Percentiles rank a stretch among this genome's conserved stretches.
Conservation (phyloP, 164 flowering plant genomes). For the Santalum album region DNA sequence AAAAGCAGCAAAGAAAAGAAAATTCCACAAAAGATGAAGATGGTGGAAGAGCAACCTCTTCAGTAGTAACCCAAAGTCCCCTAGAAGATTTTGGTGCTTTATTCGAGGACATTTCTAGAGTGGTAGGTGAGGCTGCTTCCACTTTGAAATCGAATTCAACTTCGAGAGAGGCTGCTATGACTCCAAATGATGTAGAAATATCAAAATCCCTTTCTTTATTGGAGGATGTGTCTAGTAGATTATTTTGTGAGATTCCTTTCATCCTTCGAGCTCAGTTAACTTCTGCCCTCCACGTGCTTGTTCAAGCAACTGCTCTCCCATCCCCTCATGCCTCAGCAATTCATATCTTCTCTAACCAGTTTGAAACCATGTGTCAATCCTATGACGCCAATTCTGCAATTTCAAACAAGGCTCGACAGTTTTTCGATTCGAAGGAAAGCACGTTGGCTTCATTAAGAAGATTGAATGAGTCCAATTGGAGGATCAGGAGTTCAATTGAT, state of each 20-base stretch:
- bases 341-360: background rate
- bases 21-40: too few relatives aligned
- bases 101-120: background rate
- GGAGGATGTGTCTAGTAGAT: background rate
- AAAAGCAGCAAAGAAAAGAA: too few relatives aligned
- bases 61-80: background rate
- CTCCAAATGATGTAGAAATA: background rate
- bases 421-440: background rate
- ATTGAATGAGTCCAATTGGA: background rate
- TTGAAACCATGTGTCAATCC: background rate
- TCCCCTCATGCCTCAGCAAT: background rate
- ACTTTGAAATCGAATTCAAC: too few relatives aligned
- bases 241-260: background rate
- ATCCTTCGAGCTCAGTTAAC: background rate
- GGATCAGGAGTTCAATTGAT: background rate
- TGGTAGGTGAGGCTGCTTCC: background rate
- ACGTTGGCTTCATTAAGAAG: background rate
- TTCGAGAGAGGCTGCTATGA: background rate
- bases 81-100: background rate
- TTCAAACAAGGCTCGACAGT: background rate
- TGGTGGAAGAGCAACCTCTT: background rate
- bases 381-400: background rate
- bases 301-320: background rate
- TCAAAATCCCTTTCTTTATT: background rate
- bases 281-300: background rate